phyloP scores from a whole-genome alignment of 139 green algal species.

The Parachlorella kessleri region DNA sequence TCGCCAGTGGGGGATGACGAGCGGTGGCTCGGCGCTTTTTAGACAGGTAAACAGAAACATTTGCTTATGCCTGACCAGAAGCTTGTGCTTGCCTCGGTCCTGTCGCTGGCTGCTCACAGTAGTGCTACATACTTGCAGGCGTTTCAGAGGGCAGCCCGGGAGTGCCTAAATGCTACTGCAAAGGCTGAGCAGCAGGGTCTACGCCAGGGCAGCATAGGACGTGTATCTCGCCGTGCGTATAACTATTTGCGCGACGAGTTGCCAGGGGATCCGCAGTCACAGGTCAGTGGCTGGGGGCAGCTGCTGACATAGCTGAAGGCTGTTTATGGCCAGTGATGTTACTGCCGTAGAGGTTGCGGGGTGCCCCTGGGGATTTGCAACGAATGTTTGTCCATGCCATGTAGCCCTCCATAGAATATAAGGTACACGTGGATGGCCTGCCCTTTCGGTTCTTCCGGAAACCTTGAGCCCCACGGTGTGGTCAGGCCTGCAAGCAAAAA shows the following conservation, averaged over 20 bases:
- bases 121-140: constrained; percentile 3
- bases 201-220: background rate
- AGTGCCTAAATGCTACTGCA: constrained; percentile 2
- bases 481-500: background rate
- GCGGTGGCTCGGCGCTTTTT: background rate
- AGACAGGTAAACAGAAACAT: background rate
- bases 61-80: background rate
- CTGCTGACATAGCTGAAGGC: background rate
- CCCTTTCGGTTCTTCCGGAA: background rate
- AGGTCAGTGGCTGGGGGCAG: background rate
- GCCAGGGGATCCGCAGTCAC: constrained; percentile 17
- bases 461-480: background rate
- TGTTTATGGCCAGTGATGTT: too few relatives aligned
- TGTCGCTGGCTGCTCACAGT: background rate
- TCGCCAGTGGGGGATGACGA: too few relatives aligned
- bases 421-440: background rate
- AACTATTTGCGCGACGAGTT: constrained; percentile 21
- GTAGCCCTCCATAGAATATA: too few relatives aligned
- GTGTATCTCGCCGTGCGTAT: constrained; percentile 16
- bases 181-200: background rate
- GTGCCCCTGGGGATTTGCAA: background rate
- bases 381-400: background rate
- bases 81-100: background rate
- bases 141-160: background rate
- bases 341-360: too few relatives aligned